Base-by-base conservation (phyloP, 192 early-diverging fungal genomes). In the Backusella macrospora region DNA sequence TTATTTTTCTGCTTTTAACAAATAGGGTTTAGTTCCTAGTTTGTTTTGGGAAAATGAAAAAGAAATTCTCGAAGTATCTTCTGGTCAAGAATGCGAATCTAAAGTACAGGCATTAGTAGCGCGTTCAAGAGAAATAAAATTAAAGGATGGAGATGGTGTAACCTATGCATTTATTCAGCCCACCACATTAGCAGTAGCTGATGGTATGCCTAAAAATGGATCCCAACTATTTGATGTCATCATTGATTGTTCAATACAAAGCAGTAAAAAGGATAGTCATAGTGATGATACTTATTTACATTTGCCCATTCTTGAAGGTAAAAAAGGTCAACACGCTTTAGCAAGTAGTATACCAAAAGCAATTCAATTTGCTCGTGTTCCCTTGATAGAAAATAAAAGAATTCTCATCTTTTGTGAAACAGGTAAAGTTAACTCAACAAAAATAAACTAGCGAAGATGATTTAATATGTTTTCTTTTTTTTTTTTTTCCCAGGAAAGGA, bases 251-350 rank as follows among this genome's bases (percentile, higher is more conserved):
- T 91, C 91, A 3, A 80, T 87, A 13, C 81, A 82, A 9, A 83
- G 88, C 7, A 81, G 79, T 44, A 46, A 78, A 78, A 47, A 62
- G 1, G 42, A 65, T 38, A 70, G 67, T 0, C 42, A 74, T 13
- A 29, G 65, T n/a, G n/a, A n/a, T n/a, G n/a, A n/a, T n/a, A n/a
- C n/a, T 43, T 95, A 94, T 77, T 46, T 96, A 37, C 91, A 86
- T 71, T 69, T 97, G 62, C 79, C 88, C 5, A 95, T 97, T 65
- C 92, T 92, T 0, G 94, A 95, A 73, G 93, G 96, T n/a, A 97
- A 97, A 77, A 90, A 88, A 64, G 96, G 96, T 6, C 93, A 94
- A 78, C 78, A 87, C 34, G 81, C 74, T 34, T 84, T 97, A 29
- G 78, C 77, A 16, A 76, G 77, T 29, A 83, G 73, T 38, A 90